A percentile compares a stretch with the other conserved stretches of the same genome.
phyloP scores from a whole-genome alignment of 169 alveolate genomes.

The Eimeria brunetti region DNA sequence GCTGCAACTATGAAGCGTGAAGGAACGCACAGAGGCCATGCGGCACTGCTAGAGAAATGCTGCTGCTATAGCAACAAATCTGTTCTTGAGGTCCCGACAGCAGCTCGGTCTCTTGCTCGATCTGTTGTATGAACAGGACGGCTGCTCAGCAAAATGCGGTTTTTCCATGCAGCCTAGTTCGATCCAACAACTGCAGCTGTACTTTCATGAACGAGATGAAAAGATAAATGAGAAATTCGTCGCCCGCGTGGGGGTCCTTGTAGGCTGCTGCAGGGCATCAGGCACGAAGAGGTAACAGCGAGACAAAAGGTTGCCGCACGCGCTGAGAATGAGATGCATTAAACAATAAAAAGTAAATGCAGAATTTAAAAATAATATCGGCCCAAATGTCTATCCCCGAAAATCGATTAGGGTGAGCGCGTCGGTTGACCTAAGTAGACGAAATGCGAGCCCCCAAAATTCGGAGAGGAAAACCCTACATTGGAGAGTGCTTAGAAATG shows the following conservation, averaged over 20 bases:
- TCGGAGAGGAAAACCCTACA: neutral
- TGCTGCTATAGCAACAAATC: neutral
- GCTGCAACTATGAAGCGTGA: neutral
- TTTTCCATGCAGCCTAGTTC: constrained; percentile 1
- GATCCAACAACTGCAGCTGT: neutral
- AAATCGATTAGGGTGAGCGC: constrained; percentile 31
- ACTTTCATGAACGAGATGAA: neutral
- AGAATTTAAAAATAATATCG: neutral
- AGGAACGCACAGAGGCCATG: neutral
- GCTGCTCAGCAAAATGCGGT: neutral
- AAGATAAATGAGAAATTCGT: neutral
- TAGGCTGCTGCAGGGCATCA: constrained; percentile 11
- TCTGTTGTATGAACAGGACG: neutral
- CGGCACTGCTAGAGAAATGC: neutral
- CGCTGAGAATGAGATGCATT: neutral
- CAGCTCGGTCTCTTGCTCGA: neutral
- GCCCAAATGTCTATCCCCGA: constrained; percentile 4
- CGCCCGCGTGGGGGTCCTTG: neutral
- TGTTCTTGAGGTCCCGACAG: neutral
- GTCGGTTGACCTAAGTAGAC: constrained; percentile 25
- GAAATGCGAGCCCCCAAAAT: neutral
- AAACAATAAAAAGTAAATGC: neutral
- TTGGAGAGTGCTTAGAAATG: neutral
- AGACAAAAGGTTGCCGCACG: neutral
- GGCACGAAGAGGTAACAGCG: neutral